Evolutionary conservation across 495 filamentous ascomycete genomes (phyloP).

Genomic region (Aspergillus sparsus): DNA sequence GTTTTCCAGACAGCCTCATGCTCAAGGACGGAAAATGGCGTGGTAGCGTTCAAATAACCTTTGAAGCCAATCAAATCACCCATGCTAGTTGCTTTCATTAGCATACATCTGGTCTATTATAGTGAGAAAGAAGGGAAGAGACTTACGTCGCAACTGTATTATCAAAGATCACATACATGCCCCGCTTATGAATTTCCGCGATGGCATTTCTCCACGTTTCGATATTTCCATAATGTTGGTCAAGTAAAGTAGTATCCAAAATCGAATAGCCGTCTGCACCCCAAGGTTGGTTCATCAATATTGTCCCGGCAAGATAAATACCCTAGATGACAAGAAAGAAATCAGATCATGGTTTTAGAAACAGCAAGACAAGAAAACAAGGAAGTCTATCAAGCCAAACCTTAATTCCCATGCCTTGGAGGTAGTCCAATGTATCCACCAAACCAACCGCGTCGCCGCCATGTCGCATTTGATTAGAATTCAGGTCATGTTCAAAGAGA

Average conservation of each 20-base stretch:
- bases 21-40: constrained; percentile 59
- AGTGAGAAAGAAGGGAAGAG: background rate
- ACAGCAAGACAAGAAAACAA: background rate
- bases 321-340: constrained; percentile 40
- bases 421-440: constrained; percentile 67
- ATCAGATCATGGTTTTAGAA: background rate
- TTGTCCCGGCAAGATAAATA: constrained; percentile 68
- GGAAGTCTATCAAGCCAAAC: constrained; percentile 30
- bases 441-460: constrained; percentile 70
- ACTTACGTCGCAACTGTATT: constrained; percentile 71
- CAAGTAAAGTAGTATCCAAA: constrained; percentile 68
- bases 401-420: constrained; percentile 76
- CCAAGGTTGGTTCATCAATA: constrained; percentile 74
- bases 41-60: constrained; percentile 64
- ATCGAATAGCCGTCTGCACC: constrained; percentile 67
- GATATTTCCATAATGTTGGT: constrained; percentile 68
- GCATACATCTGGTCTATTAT: background rate
- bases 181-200: constrained; percentile 61
- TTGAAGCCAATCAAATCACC: constrained; percentile 70
- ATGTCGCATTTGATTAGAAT: constrained; percentile 71
- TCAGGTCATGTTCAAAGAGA: constrained; percentile 66
- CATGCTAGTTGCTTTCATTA: constrained; percentile 43
- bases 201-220: constrained; percentile 64
- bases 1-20: constrained; percentile 62
- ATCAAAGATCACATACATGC: constrained; percentile 73